Base-by-base conservation (phyloP, 306 rosid genomes). In the Malus domestica region DNA sequence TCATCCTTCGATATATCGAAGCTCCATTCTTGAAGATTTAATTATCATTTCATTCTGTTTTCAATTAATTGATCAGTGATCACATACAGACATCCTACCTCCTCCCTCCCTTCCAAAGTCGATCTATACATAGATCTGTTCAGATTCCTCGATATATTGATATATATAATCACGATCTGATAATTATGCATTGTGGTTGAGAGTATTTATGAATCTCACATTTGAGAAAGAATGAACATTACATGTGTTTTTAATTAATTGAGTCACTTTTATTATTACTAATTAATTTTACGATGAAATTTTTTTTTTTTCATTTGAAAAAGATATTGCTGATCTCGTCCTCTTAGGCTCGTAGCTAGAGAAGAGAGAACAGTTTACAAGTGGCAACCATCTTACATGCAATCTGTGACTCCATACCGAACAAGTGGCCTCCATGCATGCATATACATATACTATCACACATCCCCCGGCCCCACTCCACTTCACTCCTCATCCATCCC, bases 341-440 rank as follows among this genome's bases (percentile, higher is more conserved):
- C 55, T 12, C 18, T 4, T 49, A 51, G 15, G 18, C 25, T 20
- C 10, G 61, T 57, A 8, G 61, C 25, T 9, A 57, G 25, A n/a
- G 62, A n/a, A 22, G 25, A 69, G 78, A 73, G 60, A 33, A 72
- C 32, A 70, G 80, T 74, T 61, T 73, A 88, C 97, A 91, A 80
- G 90, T 89, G 97, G 90, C 97, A 79, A 6, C 76, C 59, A 54
- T 46, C 16, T 19, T 77, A 70, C 84, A 84, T 80, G 87, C 87
- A 80, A 57, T 45, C 5, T 73, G 14, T 44, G 81, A 69, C 76
- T 78, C 81, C 76, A 71, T 72, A 8, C 8, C 4, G 6, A 3
- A 72, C 84, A 84, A 15, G 77, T 84, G 87, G 68, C 87, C 59
- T 25, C 59, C 96, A 90, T 90, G 96, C 96, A 64, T 64, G 44